Evolutionary conservation across 1,139 yeast genomes (phyloP).

Genomic region (Candida dubliniensis): DNA sequence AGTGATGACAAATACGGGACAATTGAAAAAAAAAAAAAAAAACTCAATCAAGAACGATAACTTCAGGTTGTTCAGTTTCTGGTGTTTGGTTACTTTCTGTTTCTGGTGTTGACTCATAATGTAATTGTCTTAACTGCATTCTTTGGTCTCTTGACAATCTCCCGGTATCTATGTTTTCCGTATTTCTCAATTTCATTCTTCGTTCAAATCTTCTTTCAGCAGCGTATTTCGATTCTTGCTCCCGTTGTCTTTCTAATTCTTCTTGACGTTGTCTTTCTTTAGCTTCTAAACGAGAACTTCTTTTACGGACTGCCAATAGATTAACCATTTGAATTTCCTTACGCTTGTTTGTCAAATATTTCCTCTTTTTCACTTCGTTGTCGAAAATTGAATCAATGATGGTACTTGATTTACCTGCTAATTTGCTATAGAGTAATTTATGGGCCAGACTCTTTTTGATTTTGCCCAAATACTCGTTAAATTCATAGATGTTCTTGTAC

Average conservation of each 20-base stretch:
- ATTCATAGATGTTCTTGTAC: constrained; percentile 34
- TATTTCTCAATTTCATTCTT: constrained; percentile 26
- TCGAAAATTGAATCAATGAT: constrained; percentile 26
- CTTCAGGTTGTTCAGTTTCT: background rate
- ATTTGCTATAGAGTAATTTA: constrained; percentile 16
- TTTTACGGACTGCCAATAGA: constrained; percentile 49
- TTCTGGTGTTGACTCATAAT: constrained; percentile 7
- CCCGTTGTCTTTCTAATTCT: constrained; percentile 34
- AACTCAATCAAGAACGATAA: background rate
- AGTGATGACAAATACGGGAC: background rate
- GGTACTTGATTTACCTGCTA: constrained; percentile 17
- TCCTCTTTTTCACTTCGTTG: constrained; percentile 40
- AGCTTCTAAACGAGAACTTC: constrained; percentile 52
- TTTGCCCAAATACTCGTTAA: constrained; percentile 25
- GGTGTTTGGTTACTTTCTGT: constrained; percentile 11
- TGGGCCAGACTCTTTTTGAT: constrained; percentile 18
- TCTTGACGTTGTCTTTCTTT: constrained; percentile 46
- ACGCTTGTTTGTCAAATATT: constrained; percentile 39
- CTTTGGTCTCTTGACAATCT: constrained; percentile 44
- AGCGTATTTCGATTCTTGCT: constrained; percentile 32
- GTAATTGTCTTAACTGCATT: constrained; percentile 32
- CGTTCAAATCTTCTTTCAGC: constrained; percentile 41
- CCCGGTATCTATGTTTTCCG: constrained; percentile 3
- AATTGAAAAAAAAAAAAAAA: background rate
- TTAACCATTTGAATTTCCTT: constrained; percentile 50